A percentile compares a stretch with the other conserved stretches of the same genome.
Evolutionary conservation across 2,329 filamentous ascomycete species (phyloP).

Genomic region (Cladosporium phlei): DNA sequence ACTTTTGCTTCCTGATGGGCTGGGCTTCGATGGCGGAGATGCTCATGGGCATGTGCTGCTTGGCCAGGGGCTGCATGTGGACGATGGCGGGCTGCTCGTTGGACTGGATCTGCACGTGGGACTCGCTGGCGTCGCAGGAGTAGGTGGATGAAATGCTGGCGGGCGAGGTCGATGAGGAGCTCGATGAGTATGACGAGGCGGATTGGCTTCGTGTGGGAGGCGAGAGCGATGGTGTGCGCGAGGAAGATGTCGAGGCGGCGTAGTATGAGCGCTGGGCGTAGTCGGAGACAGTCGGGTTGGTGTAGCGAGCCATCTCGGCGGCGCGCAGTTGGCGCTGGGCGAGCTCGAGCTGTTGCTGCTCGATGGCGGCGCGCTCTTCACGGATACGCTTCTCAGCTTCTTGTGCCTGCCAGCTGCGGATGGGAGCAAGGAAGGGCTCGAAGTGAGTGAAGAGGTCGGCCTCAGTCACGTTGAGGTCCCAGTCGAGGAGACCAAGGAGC

Average conservation of each 20-base stretch:
- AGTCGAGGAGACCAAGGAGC: conserved; percentile 87
- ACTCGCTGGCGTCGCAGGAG: conserved; percentile 27
- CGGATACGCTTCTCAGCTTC: conserved; percentile 49
- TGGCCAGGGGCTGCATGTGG: conserved; percentile 36
- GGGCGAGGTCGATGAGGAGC: conserved; percentile 31
- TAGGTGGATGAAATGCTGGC: conserved; percentile 33
- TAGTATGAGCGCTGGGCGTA: conserved; percentile 29
- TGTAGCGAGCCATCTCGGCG: conserved; percentile 26
- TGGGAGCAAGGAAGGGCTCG: conserved; percentile 80
- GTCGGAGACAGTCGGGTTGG: conserved; percentile 32
- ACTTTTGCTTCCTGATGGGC: conserved; percentile 34
- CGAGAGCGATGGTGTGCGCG: conserved; percentile 47
- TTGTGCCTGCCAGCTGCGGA: conserved; percentile 58
- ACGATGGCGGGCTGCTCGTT: conserved; percentile 41
- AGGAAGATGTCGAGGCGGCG: conserved; percentile 32
- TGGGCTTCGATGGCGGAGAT: conserved; percentile 27
- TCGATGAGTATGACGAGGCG: conserved; percentile 32
- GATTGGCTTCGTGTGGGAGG: conserved; percentile 41
- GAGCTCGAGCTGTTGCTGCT: conserved; percentile 33
- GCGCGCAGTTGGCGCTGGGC: conserved; percentile 35
- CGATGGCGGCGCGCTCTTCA: conserved; percentile 35
- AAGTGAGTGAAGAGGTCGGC: conserved; percentile 83
- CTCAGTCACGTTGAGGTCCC: conserved; percentile 82
- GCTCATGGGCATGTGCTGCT: conserved; percentile 22
- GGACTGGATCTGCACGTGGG: conserved; percentile 30